Evolutionary conservation across 1,284 basidiomycete genomes (phyloP), one percentile per base, ranked within the genome.

Genomic region (Apiotrichum siamense): DNA sequence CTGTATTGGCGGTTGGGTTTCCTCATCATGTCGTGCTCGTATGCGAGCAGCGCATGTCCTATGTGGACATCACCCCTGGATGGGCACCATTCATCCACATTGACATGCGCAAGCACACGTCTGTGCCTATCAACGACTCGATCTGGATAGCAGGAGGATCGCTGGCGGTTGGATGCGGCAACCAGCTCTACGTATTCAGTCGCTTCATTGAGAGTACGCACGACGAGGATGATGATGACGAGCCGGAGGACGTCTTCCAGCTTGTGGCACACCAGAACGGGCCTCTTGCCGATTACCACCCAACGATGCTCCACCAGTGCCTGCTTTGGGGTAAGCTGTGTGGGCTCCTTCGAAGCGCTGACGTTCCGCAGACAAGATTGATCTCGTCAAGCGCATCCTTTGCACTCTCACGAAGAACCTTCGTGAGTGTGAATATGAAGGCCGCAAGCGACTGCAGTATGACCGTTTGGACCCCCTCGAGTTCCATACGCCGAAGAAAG

Each of bases 281-380:
- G 0, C 89, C 90, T 2, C 73, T 96, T 39, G 80, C 82, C 26
- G 87, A 94, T 69, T 91, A 88, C 69, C 88, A 94, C 72, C 91
- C 91, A 3, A 88, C 92, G 61, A 86, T 93, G 79, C 72, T 96
- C 13, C 75, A 89, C n/a, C 92, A 94, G 64, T 91, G 88, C 64
- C 76, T 96, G 37, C 74, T 93, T 13, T 93, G 91, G 88, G 85
- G 90, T 92, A 59, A 55, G 81, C 58, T 13, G 3, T 9, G 4
- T 9, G 1, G 31, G 31, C n/a, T n/a, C 10, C n/a, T 39, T 15
- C n/a, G 13, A 9, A 6, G 15, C 25, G 36, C 35, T 49, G 31
- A 45, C 38, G 13, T 9, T 15, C n/a, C n/a, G 1, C 62, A 90
- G 87, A 84, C 47, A 91, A 92, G 73, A 73, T 87, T 44, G 84